Evolutionary conservation across 371 early-diverging fungal species (phyloP).

Genomic region (Sporodiniella umbellata): DNA sequence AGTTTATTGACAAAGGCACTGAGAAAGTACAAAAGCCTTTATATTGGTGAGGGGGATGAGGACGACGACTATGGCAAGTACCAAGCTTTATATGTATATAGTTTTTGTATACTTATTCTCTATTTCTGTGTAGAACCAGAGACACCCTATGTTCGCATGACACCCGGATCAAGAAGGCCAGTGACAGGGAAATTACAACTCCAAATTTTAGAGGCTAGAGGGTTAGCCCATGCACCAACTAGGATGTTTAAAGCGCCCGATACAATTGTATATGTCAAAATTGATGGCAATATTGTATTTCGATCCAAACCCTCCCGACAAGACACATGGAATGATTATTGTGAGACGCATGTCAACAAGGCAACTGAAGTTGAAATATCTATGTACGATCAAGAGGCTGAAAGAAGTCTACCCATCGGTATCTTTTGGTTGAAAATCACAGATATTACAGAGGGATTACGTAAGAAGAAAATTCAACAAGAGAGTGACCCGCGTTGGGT

Average conservation of each 20-base stretch:
- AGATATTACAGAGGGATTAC: constrained; percentile 77
- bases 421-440: constrained; percentile 81
- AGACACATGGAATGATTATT: constrained; percentile 82
- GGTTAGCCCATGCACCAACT: constrained; percentile 68
- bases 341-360: constrained; percentile 81
- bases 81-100: not conserved
- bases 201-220: constrained; percentile 63
- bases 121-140: constrained; percentile 29
- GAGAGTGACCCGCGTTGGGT: constrained; percentile 55
- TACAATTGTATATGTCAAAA: constrained; percentile 74
- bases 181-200: constrained; percentile 73
- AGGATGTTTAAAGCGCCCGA: constrained; percentile 34
- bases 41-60: constrained; percentile 71
- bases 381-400: constrained; percentile 71
- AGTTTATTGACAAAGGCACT: constrained; percentile 75
- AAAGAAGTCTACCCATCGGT: constrained; percentile 70
- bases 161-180: constrained; percentile 71
- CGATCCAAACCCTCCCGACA: constrained; percentile 69
- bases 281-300: constrained; percentile 81
- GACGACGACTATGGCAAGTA: constrained; percentile 36
- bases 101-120: no score
- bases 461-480: constrained; percentile 64
- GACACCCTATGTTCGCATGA: constrained; percentile 49
- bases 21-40: constrained; percentile 81
- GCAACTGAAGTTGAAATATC: constrained; percentile 91